Percentiles rank a stretch among this genome's conserved stretches.
Evolutionary conservation across 352 stramenopile genomes (phyloP).

Genomic region (Aphanomyces euteiches): DNA sequence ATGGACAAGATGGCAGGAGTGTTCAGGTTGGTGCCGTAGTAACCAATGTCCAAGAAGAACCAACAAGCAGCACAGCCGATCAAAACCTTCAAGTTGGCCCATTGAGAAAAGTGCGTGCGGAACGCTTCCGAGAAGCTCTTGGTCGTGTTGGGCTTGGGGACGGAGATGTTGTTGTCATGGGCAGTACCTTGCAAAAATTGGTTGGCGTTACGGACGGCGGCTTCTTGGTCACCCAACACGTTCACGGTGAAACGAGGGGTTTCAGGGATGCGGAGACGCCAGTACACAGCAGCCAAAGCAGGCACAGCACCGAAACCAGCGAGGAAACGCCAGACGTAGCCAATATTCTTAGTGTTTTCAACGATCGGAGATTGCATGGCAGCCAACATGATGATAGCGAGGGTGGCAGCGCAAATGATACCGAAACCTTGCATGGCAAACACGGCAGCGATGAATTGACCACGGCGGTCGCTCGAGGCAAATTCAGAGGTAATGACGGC

Average conservation of each 20-base stretch:
- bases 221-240: neutral
- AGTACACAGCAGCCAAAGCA: neutral
- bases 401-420: neutral
- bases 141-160: conserved; percentile 44
- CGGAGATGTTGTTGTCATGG: conserved; percentile 39
- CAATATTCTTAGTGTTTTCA: neutral
- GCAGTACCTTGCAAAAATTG: neutral
- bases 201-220: neutral
- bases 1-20: conserved; percentile 43
- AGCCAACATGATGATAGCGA: neutral
- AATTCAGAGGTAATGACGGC: neutral
- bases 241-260: neutral
- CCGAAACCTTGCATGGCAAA: too few relatives aligned
- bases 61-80: conserved; percentile 36
- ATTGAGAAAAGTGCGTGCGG: conserved; percentile 39
- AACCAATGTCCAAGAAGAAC: conserved; percentile 64
- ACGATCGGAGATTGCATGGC: neutral
- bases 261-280: neutral
- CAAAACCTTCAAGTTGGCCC: conserved; percentile 34
- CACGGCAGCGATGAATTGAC: too few relatives aligned
- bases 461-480: neutral
- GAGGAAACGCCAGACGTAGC: neutral
- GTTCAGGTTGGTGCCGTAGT: conserved; percentile 57
- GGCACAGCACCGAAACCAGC: neutral
- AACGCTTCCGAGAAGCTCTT: conserved; percentile 43